A percentile compares a stretch with the other conserved stretches of the same genome.
Evolutionary conservation across 495 filamentous ascomycete genomes (phyloP).

Genomic region (Penicillium arizonense): DNA sequence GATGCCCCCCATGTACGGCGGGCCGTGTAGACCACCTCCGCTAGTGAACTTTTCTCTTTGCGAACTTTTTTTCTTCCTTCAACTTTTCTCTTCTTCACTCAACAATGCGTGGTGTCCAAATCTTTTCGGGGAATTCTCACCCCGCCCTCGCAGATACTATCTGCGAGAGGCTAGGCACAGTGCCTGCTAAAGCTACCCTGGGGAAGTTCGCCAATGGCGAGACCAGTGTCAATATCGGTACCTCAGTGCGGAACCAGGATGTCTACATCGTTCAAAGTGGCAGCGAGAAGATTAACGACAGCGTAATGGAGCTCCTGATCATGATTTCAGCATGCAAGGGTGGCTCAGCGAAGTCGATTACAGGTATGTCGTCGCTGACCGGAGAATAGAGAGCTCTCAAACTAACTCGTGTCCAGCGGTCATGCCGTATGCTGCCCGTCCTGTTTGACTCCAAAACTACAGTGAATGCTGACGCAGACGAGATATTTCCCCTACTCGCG

Average conservation of each 20-base stretch:
- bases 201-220: slow-evolving; percentile 86
- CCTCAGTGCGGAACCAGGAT: slow-evolving; percentile 95
- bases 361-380: slow-evolving; percentile 61
- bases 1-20: slow-evolving; percentile 13
- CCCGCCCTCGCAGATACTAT: slow-evolving; percentile 66
- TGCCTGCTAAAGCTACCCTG: slow-evolving; percentile 61
- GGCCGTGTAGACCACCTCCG: slow-evolving; percentile 11
- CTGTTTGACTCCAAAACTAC: slow-evolving; percentile 27
- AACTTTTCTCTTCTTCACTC: slow-evolving; percentile 14
- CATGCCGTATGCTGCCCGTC: slow-evolving; percentile 64
- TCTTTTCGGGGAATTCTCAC: slow-evolving; percentile 71
- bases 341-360: slow-evolving; percentile 95
- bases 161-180: slow-evolving; percentile 68
- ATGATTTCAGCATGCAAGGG: slow-evolving; percentile 99
- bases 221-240: slow-evolving; percentile 90
- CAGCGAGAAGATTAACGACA: slow-evolving; percentile 95
- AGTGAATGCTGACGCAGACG: slow-evolving; percentile 45
- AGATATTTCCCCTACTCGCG: slow-evolving; percentile 97
- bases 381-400: slow-evolving; percentile 7
- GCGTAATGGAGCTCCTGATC: slow-evolving; percentile 96
- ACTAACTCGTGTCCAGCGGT: slow-evolving; percentile 62
- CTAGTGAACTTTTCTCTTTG: slow-evolving; percentile 17
- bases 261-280: slow-evolving; percentile 98
- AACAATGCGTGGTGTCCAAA: slow-evolving; percentile 64
- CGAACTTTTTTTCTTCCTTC: slow-evolving; percentile 6